These are phyloP conservation scores for Singerocomus rubriflavus DNA, from an alignment of 1,284 basidiomycete genomes.

Conservation along the genomic window DNA sequence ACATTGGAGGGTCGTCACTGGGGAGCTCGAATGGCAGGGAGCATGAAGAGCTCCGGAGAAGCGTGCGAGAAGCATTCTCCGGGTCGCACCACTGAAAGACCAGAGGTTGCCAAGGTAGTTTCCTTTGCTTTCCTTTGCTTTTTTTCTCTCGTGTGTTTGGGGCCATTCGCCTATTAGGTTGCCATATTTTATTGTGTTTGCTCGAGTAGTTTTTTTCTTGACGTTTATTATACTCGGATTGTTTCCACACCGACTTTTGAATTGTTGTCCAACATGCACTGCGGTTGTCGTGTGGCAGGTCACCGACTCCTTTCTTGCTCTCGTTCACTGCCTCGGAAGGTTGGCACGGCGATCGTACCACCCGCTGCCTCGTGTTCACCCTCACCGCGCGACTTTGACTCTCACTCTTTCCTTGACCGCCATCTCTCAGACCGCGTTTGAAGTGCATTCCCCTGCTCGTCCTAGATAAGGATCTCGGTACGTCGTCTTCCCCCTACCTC, in stretches of 20 bases:
- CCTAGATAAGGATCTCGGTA: constrained; percentile 24
- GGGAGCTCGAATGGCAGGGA: constrained; percentile 56
- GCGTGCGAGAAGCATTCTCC: constrained; percentile 74
- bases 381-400: constrained; percentile 13
- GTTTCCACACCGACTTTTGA: background rate
- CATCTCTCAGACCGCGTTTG: constrained; percentile 5
- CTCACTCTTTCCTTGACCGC: constrained; percentile 6
- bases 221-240: constrained; percentile 4
- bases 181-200: constrained; percentile 21
- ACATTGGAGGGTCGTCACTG: constrained; percentile 61
- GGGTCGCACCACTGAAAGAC: constrained; percentile 44
- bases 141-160: background rate
- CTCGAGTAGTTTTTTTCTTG: constrained; percentile 12
- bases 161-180: constrained; percentile 6
- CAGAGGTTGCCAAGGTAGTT: background rate
- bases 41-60: constrained; percentile 75
- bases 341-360: constrained; percentile 1
- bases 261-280: constrained; percentile 5
- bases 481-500: constrained; percentile 4
- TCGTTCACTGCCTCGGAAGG: background rate
- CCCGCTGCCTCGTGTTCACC: constrained; percentile 27
- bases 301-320: background rate
- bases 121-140: background rate
- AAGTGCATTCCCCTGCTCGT: background rate
- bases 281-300: background rate